Base-by-base conservation (phyloP, 306 rosid species). In the Echinosophora koreensis region DNA sequence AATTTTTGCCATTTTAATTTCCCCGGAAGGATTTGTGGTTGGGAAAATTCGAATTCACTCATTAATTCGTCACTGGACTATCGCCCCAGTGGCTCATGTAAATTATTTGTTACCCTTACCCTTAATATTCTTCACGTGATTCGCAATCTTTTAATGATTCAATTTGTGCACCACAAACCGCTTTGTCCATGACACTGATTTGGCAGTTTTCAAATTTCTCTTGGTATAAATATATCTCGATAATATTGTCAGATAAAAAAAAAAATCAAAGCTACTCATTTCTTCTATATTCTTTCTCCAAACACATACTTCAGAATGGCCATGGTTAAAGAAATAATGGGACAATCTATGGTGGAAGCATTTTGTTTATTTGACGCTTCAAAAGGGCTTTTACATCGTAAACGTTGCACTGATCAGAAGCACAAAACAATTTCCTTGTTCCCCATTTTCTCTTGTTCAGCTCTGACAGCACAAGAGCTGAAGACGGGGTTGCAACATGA, bases 301-400 rank as follows among this genome's bases (percentile, higher is more conserved):
- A 58, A 32, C 18, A 66, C 12, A 66, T 2, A 11, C 22, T 22
- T n/a, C 35, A 59, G 1, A 52, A 80, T 80, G 83, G 59, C 62
- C 8, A 9, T 65, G 74, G 49, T 15, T 6, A 80, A 65, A 55
- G 69, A 80, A 46, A 39, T 80, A 8, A 16, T 80, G 73, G 73
- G 78, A 37, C 72, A 63, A 6, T 0, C 38, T 16, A 16, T 74
- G 62, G 38, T 30, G 46, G 78, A 46, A 60, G 50, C 69, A 60
- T 35, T 34, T 22, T 22, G 22, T 22, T 22, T 22, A 22, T 22
- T 22, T 22, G 22, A 22, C 1, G 22, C 22, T 22, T 22, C 22
- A 22, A 22, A 22, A 22, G 0, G 22, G 15, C 38, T 55, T 76
- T 65, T 50, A 52, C 30, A 72, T 62, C 69, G 6, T 15, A 66